phyloP scores from a whole-genome alignment of 306 rosid species.

The Vigna trinervia region DNA sequence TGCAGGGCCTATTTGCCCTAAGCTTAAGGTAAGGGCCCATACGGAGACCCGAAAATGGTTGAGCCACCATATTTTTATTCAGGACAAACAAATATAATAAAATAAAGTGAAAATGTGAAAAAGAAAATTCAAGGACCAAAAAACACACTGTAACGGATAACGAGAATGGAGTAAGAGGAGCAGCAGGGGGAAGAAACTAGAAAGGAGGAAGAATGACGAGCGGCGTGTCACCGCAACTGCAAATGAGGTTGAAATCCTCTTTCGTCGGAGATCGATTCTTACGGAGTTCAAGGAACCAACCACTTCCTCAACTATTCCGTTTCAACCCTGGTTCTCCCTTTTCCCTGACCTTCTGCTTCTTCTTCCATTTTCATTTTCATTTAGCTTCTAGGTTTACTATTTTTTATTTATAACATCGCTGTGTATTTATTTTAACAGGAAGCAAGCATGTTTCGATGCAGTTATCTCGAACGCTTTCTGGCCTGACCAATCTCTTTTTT shows the following conservation, averaged over 20 bases:
- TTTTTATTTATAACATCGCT: neutral
- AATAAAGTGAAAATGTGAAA: neutral
- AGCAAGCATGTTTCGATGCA: conserved; percentile 72
- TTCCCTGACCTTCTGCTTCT: neutral
- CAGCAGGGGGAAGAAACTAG: neutral
- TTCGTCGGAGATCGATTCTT: conserved; percentile 51
- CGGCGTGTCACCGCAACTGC: conserved; percentile 49
- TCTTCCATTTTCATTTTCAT: neutral
- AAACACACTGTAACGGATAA: neutral
- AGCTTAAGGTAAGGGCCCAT: neutral
- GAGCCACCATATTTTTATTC: neutral
- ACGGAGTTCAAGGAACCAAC: conserved; percentile 55
- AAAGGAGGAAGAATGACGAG: conserved; percentile 40
- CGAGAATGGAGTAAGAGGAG: neutral
- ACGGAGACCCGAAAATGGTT: neutral
- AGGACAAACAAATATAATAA: neutral
- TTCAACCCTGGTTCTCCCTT: conserved; percentile 55
- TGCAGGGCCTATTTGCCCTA: neutral
- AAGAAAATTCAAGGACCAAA: neutral
- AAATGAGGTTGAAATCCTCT: conserved; percentile 56
- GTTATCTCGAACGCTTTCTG: conserved; percentile 74
- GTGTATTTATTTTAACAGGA: conserved; percentile 48
- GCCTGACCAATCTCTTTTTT: conserved; percentile 73
- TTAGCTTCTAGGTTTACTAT: neutral
- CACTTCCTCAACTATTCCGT: conserved; percentile 62